phyloP scores from a whole-genome alignment of 352 stramenopile genomes.

The Pythium insidiosum region DNA sequence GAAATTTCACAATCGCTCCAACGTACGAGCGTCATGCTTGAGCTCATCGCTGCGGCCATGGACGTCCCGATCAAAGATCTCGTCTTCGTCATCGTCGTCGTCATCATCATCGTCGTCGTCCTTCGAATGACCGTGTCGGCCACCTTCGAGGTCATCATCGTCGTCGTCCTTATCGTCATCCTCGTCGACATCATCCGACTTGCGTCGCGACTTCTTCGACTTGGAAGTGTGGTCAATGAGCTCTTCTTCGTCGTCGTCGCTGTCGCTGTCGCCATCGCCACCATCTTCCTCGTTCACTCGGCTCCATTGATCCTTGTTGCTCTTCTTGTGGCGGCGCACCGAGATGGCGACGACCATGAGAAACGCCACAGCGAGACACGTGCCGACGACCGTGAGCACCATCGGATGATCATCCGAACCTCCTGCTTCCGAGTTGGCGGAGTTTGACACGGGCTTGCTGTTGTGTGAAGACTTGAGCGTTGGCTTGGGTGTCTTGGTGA shows the following conservation, averaged over 20 bases:
- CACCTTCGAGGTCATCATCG: constrained; percentile 23
- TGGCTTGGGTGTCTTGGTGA: constrained; percentile 18
- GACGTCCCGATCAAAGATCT: constrained; percentile 53
- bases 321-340: constrained; percentile 47
- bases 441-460: neutral
- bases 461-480: too few relatives aligned
- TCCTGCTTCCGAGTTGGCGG: neutral
- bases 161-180: constrained; percentile 25
- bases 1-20: constrained; percentile 44
- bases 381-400: constrained; percentile 67
- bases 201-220: constrained; percentile 25
- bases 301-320: constrained; percentile 51
- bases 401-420: constrained; percentile 40
- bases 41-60: constrained; percentile 23
- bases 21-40: constrained; percentile 43
- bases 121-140: constrained; percentile 10
- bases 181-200: constrained; percentile 12
- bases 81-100: constrained; percentile 55
- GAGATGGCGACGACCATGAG: constrained; percentile 54
- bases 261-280: constrained; percentile 49
- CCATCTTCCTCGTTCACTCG: constrained; percentile 46
- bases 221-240: constrained; percentile 28
- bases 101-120: constrained; percentile 35
- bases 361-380: constrained; percentile 64
- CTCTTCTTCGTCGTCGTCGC: constrained; percentile 55